Percentiles rank a stretch among this genome's conserved stretches.
These are phyloP conservation scores for Durio zibethinus DNA, from an alignment of 345 rosid species.

Conservation along the genomic window DNA sequence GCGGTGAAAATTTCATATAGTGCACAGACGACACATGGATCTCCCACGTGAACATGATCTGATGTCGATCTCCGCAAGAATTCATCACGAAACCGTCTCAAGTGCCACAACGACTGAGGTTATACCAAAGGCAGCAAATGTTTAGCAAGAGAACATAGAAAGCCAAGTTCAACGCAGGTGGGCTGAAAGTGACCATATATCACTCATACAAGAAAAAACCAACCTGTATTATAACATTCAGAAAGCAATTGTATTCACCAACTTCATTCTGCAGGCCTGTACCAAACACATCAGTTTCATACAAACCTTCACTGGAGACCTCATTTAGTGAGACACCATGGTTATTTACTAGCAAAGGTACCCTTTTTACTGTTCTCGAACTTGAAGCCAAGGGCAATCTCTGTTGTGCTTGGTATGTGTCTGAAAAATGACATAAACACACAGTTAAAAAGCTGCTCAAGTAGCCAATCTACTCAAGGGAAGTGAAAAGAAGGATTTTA, in stretches of 20 bases:
- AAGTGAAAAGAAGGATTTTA: neutral
- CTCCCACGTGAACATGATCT: conserved; percentile 84
- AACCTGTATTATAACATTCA: conserved; percentile 98
- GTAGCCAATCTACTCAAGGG: neutral
- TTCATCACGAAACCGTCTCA: conserved; percentile 71
- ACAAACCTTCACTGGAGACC: conserved; percentile 27
- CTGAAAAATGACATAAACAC: conserved; percentile 40
- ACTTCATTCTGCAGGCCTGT: conserved; percentile 88
- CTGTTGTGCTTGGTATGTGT: conserved; percentile 57
- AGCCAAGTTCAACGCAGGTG: neutral
- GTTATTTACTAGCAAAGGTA: conserved; percentile 30
- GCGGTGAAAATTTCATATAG: conserved; percentile 69
- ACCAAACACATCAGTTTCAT: conserved; percentile 51
- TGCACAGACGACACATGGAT: conserved; percentile 93
- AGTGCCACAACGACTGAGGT: conserved; percentile 91
- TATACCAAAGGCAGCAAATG: conserved; percentile 6
- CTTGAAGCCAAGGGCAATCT: conserved; percentile 34
- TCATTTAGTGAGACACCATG: conserved; percentile 33
- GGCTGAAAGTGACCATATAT: neutral
- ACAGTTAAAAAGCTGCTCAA: conserved; percentile 12
- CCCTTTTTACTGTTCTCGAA: conserved; percentile 28
- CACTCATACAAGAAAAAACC: neutral
- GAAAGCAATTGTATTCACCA: conserved; percentile 97
- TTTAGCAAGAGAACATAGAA: conserved; percentile 5
- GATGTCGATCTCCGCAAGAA: conserved; percentile 69